Base-by-base conservation (phyloP, 1,284 basidiomycete genomes). In the Coniophora puteana region DNA sequence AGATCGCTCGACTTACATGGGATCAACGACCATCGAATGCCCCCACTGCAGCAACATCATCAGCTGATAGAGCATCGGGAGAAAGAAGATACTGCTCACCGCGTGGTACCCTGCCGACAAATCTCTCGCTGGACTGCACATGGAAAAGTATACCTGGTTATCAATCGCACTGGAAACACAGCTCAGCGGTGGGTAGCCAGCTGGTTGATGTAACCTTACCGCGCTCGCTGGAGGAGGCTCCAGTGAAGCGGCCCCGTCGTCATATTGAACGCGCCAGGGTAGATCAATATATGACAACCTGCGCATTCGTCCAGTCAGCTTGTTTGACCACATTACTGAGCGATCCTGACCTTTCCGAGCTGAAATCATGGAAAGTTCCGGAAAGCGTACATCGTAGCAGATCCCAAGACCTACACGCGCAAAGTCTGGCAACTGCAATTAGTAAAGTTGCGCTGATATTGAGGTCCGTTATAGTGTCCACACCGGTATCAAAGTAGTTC, bases 201-300 rank as follows among this genome's bases (percentile, higher is more conserved):
- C 23, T 20, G 4, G 12, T 11, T 16, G 18, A 24, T 25, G 14
- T 28, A 40, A 16, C 52, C 71, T 20, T 53, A 91, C 89, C 93
- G 76, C 41, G 84, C 83, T 39, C 90, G 78, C 57, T 93, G 89
- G 10, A 99, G 74, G 2, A 99, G 72, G 52, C 95, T 92, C 95
- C 95, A 99, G 60, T 98, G 93, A 40, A 97, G 69, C 0, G 95
- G 95, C 0, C 96, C 96, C 0, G 95, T 98, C 1, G 94, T 97
- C 47, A 78, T 63, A 57, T 92, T 93, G 72, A 94, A 94, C 14
- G 92, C 91, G 11, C 79, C 78, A 1, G 93, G 93, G 62, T 98
- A 99, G 47, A 99, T 79, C 57, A 98, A 79, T 10, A 89, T 76
- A 45, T 95, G 83, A 48, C 89, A 93, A 1, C 93, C 93, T 89